Evolutionary conservation across 495 filamentous ascomycete genomes (phyloP), one percentile per base, ranked within the genome.

Genomic region (Hypoxylon fuscum): DNA sequence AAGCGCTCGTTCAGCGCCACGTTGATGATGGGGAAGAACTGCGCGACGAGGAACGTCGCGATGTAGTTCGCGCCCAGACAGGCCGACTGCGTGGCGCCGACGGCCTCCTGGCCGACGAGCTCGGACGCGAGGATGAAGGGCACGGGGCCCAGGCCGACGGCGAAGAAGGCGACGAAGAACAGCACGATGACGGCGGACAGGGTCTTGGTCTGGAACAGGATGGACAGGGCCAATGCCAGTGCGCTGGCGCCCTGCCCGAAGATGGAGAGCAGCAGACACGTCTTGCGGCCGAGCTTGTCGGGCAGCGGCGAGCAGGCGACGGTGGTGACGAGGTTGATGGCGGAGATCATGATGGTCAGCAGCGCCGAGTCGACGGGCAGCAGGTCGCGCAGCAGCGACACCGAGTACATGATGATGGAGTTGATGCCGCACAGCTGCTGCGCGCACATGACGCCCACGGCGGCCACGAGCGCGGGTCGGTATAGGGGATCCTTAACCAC

Each of bases 331-430:
- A 98, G 84, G 73, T 98, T 98, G 67, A 97, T 83, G 4, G 82
- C 84, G 0, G 92, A 96, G 57, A 97, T 92, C 44, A 86, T 75
- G 52, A 98, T 92, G 49, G 92, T 93, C 44, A 98, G 78, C 4
- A 92, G 73, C 0, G 88, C 89, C 0, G 93, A 92, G 25, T 83
- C 89, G 20, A 88, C 86, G 6, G 90, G 89, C 0, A 98, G 76
- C 8, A 97, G 84, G 40, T 81, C 84, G 31, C 87, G 83, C 31
- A 98, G 81, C 1, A 98, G 85, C 3, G 90, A 90, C 2, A 98
- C 95, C 6, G 92, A 95, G 75, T 98, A 98, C 92, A 98, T 97
- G 72, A 98, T 88, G 64, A 98, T 92, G 52, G 90, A 93, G 80
- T 98, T 98, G 77, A 98, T 92, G 22, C 94, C 93, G 25, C 86